Percentiles rank a stretch among this genome's conserved stretches.
Evolutionary conservation across 2,329 filamentous ascomycete genomes (phyloP).

Genomic region (Microascus cirrosus): DNA sequence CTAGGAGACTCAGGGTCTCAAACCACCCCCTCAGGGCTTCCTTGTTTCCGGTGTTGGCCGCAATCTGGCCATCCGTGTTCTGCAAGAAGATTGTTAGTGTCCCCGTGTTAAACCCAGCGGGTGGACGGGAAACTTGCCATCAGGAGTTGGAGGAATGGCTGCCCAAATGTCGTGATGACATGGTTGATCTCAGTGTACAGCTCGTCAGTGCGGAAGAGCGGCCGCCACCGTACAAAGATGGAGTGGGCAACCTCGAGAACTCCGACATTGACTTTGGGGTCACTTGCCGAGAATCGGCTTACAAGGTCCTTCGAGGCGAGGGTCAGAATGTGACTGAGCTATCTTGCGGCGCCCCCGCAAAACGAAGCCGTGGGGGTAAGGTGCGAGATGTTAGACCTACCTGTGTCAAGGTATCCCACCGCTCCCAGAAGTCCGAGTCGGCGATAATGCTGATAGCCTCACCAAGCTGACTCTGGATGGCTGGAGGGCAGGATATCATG

Average conservation of each 20-base stretch:
- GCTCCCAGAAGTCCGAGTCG: slow-evolving; percentile 92
- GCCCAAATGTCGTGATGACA: slow-evolving; percentile 75
- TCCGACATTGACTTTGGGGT: slow-evolving; percentile 80
- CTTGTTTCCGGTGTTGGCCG: slow-evolving; percentile 65
- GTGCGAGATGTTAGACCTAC: slow-evolving; percentile 28
- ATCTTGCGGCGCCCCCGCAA: neutral
- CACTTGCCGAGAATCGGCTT: slow-evolving; percentile 68
- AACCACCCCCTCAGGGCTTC: slow-evolving; percentile 66
- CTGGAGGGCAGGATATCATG: slow-evolving; percentile 85
- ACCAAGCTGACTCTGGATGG: slow-evolving; percentile 85
- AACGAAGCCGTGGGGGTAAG: neutral
- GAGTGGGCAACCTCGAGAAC: slow-evolving; percentile 96
- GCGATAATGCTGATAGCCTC: slow-evolving; percentile 96
- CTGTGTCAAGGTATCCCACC: slow-evolving; percentile 92
- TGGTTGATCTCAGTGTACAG: slow-evolving; percentile 95
- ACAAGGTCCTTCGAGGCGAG: slow-evolving; percentile 59
- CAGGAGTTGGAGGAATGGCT: slow-evolving; percentile 72
- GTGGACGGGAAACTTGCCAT: slow-evolving; percentile 35
- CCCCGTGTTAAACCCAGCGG: neutral
- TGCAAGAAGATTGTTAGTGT: slow-evolving; percentile 15
- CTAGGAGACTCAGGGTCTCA: slow-evolving; percentile 72
- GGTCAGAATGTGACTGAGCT: neutral
- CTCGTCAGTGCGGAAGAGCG: slow-evolving; percentile 83
- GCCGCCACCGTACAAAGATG: slow-evolving; percentile 93
- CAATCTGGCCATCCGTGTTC: slow-evolving; percentile 61